phyloP scores from a whole-genome alignment of 2,329 filamentous ascomycete genomes.

The Bipolaris sorokiniana region DNA sequence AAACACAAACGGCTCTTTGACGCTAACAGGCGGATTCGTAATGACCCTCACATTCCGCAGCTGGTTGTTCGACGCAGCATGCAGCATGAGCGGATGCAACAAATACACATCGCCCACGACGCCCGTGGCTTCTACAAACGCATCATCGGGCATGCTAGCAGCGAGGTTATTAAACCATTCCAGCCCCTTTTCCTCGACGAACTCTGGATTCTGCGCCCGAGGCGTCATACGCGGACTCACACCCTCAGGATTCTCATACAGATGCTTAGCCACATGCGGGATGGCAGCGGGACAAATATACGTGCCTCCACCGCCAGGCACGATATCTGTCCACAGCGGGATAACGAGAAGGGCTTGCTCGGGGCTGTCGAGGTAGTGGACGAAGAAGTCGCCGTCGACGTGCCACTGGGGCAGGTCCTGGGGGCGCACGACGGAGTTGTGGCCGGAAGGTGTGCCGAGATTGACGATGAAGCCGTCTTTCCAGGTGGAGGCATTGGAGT shows the following conservation, averaged over 20 bases:
- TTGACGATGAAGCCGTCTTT: constrained; percentile 73
- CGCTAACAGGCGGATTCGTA: constrained; percentile 61
- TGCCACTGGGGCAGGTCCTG: constrained; percentile 67
- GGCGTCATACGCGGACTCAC: constrained; percentile 70
- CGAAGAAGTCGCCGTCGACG: constrained; percentile 74
- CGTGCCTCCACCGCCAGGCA: constrained; percentile 66
- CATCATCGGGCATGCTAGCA: constrained; percentile 41
- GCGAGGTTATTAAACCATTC: constrained; percentile 55
- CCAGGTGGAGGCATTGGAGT: constrained; percentile 59
- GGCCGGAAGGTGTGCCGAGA: constrained; percentile 61
- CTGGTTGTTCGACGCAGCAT: constrained; percentile 60
- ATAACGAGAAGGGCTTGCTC: constrained; percentile 74
- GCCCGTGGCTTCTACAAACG: constrained; percentile 63
- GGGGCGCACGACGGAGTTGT: constrained; percentile 59
- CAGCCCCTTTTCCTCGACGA: constrained; percentile 52
- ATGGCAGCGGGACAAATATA: constrained; percentile 68
- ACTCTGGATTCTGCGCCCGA: constrained; percentile 55
- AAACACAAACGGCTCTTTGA: constrained; percentile 61
- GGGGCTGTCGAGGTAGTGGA: constrained; percentile 72
- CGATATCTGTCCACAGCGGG: constrained; percentile 70
- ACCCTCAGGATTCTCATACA: constrained; percentile 67
- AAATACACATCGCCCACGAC: constrained; percentile 63
- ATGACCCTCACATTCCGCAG: constrained; percentile 58
- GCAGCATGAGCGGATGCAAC: constrained; percentile 66
- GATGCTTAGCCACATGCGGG: constrained; percentile 61